Conservation (phyloP, 352 stramenopile genomes). For the Phytophthora sojae region DNA sequence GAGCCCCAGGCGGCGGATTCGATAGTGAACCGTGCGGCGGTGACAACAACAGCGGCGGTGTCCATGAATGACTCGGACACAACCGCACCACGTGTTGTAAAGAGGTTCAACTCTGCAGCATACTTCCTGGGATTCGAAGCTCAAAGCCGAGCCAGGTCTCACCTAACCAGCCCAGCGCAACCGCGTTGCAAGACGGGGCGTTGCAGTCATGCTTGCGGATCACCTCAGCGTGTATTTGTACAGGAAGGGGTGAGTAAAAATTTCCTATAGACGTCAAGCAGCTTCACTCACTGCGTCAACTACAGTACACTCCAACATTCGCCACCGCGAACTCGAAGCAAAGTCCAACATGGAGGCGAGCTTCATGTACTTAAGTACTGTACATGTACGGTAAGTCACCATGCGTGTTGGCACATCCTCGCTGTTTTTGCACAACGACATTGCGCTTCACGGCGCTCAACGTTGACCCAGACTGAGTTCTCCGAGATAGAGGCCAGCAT, state of each 20-base stretch:
- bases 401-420: conserved; percentile 17
- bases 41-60: conserved; percentile 8
- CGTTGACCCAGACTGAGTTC: neutral
- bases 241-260: neutral
- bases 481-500: neutral
- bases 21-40: conserved; percentile 34
- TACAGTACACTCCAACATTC: no score
- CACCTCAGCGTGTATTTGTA: neutral
- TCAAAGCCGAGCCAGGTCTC: conserved; percentile 32
- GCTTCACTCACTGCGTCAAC: neutral
- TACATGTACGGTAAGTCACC: neutral
- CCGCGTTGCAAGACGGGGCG: conserved; percentile 28
- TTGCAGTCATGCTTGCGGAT: conserved; percentile 4
- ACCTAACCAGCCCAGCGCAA: conserved; percentile 37
- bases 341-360: neutral
- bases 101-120: conserved; percentile 26
- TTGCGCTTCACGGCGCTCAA: conserved; percentile 5
- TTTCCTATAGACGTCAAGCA: neutral
- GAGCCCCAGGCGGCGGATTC: conserved; percentile 18
- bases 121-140: conserved; percentile 1
- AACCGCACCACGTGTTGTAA: conserved; percentile 18
- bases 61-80: conserved; percentile 15
- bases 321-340: no score
- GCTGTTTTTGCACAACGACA: conserved; percentile 23
- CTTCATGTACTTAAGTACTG: neutral